A percentile compares a stretch with the other conserved stretches of the same genome.
Conservation (phyloP, 192 early-diverging fungal genomes). For the Podila minutissima region DNA sequence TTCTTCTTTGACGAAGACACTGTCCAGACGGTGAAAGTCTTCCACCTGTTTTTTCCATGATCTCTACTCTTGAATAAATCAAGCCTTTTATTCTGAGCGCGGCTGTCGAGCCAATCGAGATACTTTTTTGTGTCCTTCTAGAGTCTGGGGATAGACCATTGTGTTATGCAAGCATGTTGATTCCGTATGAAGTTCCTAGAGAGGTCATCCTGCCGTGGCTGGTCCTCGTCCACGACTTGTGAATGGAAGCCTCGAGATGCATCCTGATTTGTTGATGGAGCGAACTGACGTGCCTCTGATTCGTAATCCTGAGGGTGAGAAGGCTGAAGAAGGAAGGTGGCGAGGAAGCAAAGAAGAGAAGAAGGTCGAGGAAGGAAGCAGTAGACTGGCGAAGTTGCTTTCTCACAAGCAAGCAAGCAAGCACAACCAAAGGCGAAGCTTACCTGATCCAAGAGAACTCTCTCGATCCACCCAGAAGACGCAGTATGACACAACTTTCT, state of each 20-base stretch:
- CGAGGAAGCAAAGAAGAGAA: too few relatives aligned
- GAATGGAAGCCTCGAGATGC: background rate
- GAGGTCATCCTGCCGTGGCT: background rate
- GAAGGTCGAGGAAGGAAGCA: background rate
- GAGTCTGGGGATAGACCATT: background rate
- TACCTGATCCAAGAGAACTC: background rate
- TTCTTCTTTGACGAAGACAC: slow-evolving; percentile 46
- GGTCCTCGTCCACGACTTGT: background rate
- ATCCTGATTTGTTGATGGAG: background rate
- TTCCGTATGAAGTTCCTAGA: too few relatives aligned
- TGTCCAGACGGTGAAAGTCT: slow-evolving; percentile 43
- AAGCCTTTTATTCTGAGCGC: too few relatives aligned
- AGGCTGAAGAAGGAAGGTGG: too few relatives aligned
- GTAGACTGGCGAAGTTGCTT: background rate
- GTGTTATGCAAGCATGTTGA: too few relatives aligned
- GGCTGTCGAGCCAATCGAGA: background rate
- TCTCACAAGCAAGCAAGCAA: too few relatives aligned
- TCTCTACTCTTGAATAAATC: too few relatives aligned
- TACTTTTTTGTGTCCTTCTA: background rate
- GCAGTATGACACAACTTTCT: background rate
- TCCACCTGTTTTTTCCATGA: slow-evolving; percentile 30
- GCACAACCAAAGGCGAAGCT: background rate
- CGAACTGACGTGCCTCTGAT: too few relatives aligned
- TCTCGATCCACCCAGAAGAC: slow-evolving; percentile 1
- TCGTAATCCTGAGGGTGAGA: too few relatives aligned